Evolutionary conservation across 257 asterid genomes (phyloP), one percentile per base, ranked within the genome.

Genomic region (Striga asiatica): DNA sequence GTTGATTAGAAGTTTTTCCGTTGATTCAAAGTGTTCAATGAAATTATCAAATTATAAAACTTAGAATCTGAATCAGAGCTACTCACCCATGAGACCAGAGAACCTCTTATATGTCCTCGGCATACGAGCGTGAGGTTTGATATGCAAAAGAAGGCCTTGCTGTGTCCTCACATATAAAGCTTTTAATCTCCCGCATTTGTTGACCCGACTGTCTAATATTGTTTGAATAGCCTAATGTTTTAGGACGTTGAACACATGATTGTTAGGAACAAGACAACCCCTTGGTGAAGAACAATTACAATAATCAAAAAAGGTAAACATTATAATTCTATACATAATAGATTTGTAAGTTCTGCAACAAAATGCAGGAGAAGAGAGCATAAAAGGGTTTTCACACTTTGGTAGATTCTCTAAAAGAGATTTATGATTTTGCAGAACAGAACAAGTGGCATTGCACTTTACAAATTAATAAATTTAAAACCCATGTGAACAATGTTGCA

Each of bases 91-190:
- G 67, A 91, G 75, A 46, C 98, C 98, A 59, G 88, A 46, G 56
- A 91, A 91, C 21, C 96, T 75, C 65, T 80, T 82, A 57, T 78
- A 87, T 11, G 96, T 88, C 71, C 98, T 84, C 2, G 98, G 96
- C 74, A 91, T 81, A 50, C 95, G 96, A 49, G 79, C 87, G 66
- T 84, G 83, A 54, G 96, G 94, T 48, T 83, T 87, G 59, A 87
- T 82, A 45, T 87, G 83, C 25, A 91, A 65, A 61, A 91, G 95
- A 43, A 77, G 82, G 61, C 91, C 94, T 68, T 80, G 74, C 60
- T 78, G 79, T 18, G 96, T 91, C 73, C 56, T 91, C 69, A 87
- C 98, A 58, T 84, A 91, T 61, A 91, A 55, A 32, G 96, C 96
- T 74, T 80, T 77, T 76, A 87, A 67, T 57, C 85, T 72, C 39